Percentiles rank a stretch among this genome's conserved stretches.
Evolutionary conservation across 176 grass and related monocot species (phyloP).

Genomic region (Hsuehochloa calcarea): DNA sequence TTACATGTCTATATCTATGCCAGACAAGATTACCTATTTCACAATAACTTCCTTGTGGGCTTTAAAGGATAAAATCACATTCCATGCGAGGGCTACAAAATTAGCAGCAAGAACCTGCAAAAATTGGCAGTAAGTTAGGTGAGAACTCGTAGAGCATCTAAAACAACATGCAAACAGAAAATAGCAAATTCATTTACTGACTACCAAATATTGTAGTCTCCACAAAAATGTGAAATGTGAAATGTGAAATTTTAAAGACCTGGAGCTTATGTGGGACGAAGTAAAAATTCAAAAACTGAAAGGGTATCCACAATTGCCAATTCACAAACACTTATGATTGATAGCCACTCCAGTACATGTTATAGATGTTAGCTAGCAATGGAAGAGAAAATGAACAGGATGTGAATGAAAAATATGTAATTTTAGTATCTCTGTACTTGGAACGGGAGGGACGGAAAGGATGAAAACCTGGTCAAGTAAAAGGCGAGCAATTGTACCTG

Average conservation of each 20-base stretch:
- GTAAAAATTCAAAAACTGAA: constrained; percentile 91
- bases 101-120: constrained; percentile 70
- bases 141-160: background rate
- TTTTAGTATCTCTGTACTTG: too few species aligned
- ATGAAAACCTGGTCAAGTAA: constrained; percentile 74
- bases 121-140: background rate
- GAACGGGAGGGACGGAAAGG: background rate
- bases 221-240: background rate
- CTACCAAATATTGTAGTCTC: background rate
- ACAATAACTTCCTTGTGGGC: constrained; percentile 47
- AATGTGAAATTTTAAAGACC: constrained; percentile 37
- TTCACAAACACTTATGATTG: constrained; percentile 61
- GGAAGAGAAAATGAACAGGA: background rate
- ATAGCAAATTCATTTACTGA: background rate
- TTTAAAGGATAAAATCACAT: constrained; percentile 86
- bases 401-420: too few species aligned
- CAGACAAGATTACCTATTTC: constrained; percentile 46
- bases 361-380: background rate
- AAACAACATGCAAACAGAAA: background rate
- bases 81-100: constrained; percentile 79
- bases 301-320: constrained; percentile 95
- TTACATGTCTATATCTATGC: background rate
- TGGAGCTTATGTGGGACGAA: constrained; percentile 93
- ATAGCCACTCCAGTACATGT: constrained; percentile 61
- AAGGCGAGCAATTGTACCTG: constrained; percentile 72